phyloP scores from a whole-genome alignment of 768 basidiomycete genomes.

The Amanita fuliginea region DNA sequence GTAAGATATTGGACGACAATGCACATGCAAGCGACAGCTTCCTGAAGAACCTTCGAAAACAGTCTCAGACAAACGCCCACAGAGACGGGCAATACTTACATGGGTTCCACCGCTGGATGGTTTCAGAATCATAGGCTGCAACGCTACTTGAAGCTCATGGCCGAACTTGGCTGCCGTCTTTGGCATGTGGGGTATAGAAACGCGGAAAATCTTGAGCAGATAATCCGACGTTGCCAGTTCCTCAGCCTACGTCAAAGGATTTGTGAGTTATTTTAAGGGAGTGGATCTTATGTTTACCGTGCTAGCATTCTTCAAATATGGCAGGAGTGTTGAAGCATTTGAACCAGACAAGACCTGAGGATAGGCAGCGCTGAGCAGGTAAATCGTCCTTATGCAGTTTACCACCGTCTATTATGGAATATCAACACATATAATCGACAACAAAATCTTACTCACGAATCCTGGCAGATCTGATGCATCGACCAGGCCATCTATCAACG shows the following conservation, averaged over 20 bases:
- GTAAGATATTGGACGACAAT: conserved; percentile 77
- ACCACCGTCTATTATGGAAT: conserved; percentile 49
- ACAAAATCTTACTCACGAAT: conserved; percentile 40
- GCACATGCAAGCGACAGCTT: conserved; percentile 89
- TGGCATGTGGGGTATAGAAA: conserved; percentile 79
- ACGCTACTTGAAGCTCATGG: conserved; percentile 64
- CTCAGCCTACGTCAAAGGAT: conserved; percentile 43
- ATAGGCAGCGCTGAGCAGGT: conserved; percentile 73
- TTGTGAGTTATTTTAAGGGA: neutral
- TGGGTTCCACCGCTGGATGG: conserved; percentile 58
- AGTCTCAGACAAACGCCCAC: neutral
- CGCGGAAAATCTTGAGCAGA: conserved; percentile 79
- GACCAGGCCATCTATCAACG: conserved; percentile 78
- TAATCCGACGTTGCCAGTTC: conserved; percentile 81
- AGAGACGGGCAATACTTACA: conserved; percentile 26
- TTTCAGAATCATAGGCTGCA: conserved; percentile 90
- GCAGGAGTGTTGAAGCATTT: conserved; percentile 78
- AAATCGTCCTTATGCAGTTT: conserved; percentile 78
- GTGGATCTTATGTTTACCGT: conserved; percentile 37
- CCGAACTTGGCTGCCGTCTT: conserved; percentile 86
- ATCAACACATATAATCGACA: conserved; percentile 1
- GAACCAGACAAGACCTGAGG: conserved; percentile 75
- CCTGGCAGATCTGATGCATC: conserved; percentile 75
- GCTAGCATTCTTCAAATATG: conserved; percentile 78
- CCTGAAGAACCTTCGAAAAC: conserved; percentile 62